These are phyloP conservation scores for Talaromyces verruculosus DNA, from an alignment of 2,329 filamentous ascomycete species.

Conservation along the genomic window DNA sequence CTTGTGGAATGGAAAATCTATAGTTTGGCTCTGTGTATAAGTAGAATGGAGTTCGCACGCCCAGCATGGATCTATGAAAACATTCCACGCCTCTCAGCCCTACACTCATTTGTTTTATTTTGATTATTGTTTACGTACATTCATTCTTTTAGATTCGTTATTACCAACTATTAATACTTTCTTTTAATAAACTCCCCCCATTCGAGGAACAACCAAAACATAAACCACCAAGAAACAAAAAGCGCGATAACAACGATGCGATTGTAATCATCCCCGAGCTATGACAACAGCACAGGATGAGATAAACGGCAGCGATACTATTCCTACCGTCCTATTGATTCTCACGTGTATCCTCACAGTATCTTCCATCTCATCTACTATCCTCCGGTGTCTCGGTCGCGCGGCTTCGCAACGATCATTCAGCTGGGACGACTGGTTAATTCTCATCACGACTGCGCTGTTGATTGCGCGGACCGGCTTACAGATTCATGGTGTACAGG, in stretches of 20 bases:
- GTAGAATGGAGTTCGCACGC: neutral
- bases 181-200: neutral
- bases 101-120: slow-evolving; percentile 4
- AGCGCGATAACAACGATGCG: neutral
- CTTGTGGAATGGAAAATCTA: neutral
- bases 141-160: neutral
- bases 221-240: neutral
- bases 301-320: neutral
- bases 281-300: neutral
- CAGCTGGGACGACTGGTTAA: neutral
- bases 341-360: slow-evolving; percentile 10
- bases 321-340: slow-evolving; percentile 5
- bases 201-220: neutral
- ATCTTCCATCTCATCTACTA: neutral
- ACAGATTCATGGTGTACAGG: slow-evolving; percentile 4
- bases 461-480: neutral
- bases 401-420: neutral
- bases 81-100: neutral
- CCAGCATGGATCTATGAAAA: neutral
- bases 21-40: neutral
- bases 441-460: neutral
- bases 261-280: neutral
- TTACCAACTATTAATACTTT: neutral
- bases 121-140: neutral
- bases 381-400: slow-evolving; percentile 3